Percentiles rank a stretch among this genome's conserved stretches.
Evolutionary conservation across 306 rosid genomes (phyloP).

Genomic region (Cucurbita moschata): DNA sequence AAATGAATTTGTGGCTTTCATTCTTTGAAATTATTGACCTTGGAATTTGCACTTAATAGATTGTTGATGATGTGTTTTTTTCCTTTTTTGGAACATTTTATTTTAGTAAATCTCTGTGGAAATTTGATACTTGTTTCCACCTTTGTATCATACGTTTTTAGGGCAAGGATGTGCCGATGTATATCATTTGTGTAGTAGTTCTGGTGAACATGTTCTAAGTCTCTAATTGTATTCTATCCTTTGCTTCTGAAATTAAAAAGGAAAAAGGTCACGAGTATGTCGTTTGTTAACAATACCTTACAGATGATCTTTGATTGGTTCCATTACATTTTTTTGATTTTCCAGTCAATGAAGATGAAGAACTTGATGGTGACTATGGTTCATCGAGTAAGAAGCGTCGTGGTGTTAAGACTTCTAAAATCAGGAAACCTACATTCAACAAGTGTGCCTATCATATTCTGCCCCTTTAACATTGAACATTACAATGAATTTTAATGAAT

Average conservation of each 20-base stretch:
- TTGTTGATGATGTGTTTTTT: neutral
- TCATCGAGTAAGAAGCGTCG: constrained; percentile 82
- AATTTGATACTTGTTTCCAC: neutral
- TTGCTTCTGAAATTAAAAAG: neutral
- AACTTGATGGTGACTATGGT: constrained; percentile 58
- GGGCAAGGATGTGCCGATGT: neutral
- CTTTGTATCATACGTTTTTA: neutral
- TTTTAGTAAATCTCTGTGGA: neutral
- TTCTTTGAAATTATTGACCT: neutral
- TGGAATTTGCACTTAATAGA: neutral
- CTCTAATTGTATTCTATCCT: neutral
- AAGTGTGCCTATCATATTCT: constrained; percentile 34
- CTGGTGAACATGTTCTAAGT: neutral
- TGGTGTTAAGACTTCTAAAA: constrained; percentile 41
- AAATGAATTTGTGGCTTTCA: neutral
- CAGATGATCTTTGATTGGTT: neutral
- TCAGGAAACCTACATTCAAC: constrained; percentile 53
- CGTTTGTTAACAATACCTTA: neutral
- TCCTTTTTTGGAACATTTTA: neutral
- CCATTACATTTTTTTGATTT: neutral
- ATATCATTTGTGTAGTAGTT: neutral
- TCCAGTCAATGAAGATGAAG: constrained; percentile 70
- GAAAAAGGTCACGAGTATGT: neutral
- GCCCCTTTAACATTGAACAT: constrained; percentile 6
- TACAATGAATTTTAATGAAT: neutral